These are phyloP conservation scores for Ambrosiella cleistominuta DNA, from an alignment of 2,329 filamentous ascomycete genomes.

Conservation along the genomic window DNA sequence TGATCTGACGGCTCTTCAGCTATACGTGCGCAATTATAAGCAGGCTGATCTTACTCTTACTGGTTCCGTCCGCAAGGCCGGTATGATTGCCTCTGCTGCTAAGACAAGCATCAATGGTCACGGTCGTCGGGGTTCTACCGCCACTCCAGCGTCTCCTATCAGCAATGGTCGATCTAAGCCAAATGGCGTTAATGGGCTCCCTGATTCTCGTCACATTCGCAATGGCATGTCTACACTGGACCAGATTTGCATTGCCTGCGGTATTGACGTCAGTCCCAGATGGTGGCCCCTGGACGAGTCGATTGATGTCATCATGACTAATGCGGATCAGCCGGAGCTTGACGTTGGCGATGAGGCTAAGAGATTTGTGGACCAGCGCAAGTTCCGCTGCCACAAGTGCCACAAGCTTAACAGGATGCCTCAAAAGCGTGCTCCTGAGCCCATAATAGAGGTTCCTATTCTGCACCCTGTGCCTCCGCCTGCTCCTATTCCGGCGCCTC, in stretches of 20 bases:
- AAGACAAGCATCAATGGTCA: constrained; percentile 18
- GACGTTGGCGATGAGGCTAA: constrained; percentile 35
- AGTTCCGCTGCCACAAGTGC: constrained; percentile 63
- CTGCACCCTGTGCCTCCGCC: not conserved
- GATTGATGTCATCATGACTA: constrained; percentile 34
- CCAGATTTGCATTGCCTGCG: constrained; percentile 46
- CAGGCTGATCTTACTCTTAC: constrained; percentile 83
- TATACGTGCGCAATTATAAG: constrained; percentile 81
- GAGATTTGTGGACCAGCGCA: constrained; percentile 41
- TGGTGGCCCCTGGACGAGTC: constrained; percentile 47
- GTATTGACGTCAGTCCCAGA: constrained; percentile 53
- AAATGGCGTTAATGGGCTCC: constrained; percentile 17
- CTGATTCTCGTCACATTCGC: constrained; percentile 23
- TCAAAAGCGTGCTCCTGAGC: constrained; percentile 15
- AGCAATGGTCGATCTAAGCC: constrained; percentile 12
- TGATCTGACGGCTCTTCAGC: constrained; percentile 59
- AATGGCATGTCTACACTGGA: not conserved
- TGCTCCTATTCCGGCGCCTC: constrained; percentile 7
- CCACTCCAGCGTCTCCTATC: constrained; percentile 17
- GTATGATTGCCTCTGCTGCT: constrained; percentile 39
- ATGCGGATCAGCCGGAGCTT: constrained; percentile 29
- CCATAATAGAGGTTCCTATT: constrained; percentile 8
- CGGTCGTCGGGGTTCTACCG: constrained; percentile 40
- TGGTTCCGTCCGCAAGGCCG: constrained; percentile 84
- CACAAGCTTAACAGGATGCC: constrained; percentile 35